Base-by-base conservation (phyloP, 192 early-diverging fungal genomes). In the Chytriomyces confervae region DNA sequence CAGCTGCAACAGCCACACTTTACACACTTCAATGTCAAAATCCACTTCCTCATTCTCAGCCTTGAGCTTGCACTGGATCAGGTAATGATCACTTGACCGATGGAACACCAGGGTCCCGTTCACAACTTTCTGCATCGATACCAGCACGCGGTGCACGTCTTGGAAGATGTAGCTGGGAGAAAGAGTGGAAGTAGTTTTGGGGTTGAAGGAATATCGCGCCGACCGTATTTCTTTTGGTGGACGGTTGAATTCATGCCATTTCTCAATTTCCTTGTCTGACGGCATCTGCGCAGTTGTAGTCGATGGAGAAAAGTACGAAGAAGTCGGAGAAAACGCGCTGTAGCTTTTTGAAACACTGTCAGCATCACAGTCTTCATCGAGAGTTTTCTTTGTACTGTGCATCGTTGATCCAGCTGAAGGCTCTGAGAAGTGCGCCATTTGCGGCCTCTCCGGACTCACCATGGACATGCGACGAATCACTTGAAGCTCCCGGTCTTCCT, bases 1-100 rank as follows among this genome's bases (percentile, higher is more conserved):
- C 62, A 91, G 8, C 13, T 86, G 83, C 36, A 91, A 66, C 61
- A 91, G 73, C 89, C 89, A 91, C 11, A 91, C 79, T 67, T 91
- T 91, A 74, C 88, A 90, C 10, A 91, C 80, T 66, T 91, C 89
- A n/a, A 90, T 71, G 73, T 91, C 89, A 79, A 91, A 91, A 69
- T 81, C 80, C 10, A 91, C 78, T 50, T 70, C 75, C 45, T 84
- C 76, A 5, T 79, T 77, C 46, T 74, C 75, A 8, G 62, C 50
- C 11, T 64, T 78, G 9, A 88, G 68, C 27, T 79, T 48, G 77
- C 88, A 86, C 18, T 78, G 66, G 62, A 89, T 81, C 72, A 87
- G 62, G 78, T 91, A 91, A 61, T 66, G 84, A 48, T 90, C 87
- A 2, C 75, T 51, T 7, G 77, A 62, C 11, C 89, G 66, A 63